Conservation (phyloP, 495 filamentous ascomycete genomes). For the Trichoderma orchidacearum region DNA sequence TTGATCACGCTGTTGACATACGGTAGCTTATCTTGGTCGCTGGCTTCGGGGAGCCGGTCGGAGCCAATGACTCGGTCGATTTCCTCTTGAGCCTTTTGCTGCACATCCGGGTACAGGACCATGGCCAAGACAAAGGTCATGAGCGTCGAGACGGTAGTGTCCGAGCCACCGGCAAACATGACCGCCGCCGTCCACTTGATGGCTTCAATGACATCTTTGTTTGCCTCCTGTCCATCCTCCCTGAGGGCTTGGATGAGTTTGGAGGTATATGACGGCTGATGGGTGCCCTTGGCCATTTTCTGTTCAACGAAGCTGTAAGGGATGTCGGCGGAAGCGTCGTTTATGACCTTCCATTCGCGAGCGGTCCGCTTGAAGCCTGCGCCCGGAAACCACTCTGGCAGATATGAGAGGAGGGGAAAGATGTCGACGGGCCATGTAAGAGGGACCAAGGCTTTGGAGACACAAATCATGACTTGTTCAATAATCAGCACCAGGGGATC, state of each 20-base stretch:
- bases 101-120: constrained; percentile 29
- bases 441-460: constrained; percentile 16
- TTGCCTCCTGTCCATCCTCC: not conserved
- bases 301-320: not conserved
- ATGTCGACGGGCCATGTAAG: constrained; percentile 26
- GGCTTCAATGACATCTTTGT: not conserved
- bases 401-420: constrained; percentile 20
- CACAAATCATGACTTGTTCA: constrained; percentile 17
- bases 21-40: constrained; percentile 26
- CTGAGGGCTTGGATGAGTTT: not conserved
- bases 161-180: constrained; percentile 30
- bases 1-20: constrained; percentile 28
- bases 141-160: constrained; percentile 21
- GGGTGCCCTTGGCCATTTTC: not conserved
- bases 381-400: constrained; percentile 32
- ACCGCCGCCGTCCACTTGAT: constrained; percentile 19
- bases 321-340: not conserved
- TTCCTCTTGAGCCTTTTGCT: constrained; percentile 34
- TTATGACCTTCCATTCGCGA: constrained; percentile 7
- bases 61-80: constrained; percentile 32
- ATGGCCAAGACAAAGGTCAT: constrained; percentile 32
- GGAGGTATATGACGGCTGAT: not conserved
- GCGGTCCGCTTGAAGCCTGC: constrained; percentile 22
- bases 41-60: constrained; percentile 25
- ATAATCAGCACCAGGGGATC: constrained; percentile 28